Base-by-base conservation (phyloP, 148 eudicot genomes). In the Dysphania ambrosioides region DNA sequence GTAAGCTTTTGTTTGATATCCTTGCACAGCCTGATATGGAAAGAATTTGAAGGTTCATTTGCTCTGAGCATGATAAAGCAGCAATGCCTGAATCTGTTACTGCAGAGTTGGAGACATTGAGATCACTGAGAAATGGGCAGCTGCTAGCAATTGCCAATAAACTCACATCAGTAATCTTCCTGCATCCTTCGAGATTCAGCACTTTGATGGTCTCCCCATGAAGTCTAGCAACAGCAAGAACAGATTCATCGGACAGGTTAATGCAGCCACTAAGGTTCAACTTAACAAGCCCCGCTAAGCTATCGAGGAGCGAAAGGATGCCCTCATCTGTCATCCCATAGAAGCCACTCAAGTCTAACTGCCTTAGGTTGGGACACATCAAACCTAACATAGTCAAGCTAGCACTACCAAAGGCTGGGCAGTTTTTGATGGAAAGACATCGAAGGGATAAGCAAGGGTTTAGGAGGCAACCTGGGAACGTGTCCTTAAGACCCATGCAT, bases 401-500 rank as follows among this genome's bases (percentile, higher is more conserved):
- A 41, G 78, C 49, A 69, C 83, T 84, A 29, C 97, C 92, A 70
- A 95, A 84, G 34, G 87, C 86, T 0, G 91, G 87, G 71, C 96
- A 95, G 77, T 76, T 79, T 65, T 75, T 70, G 66, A 95, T 81
- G 19, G 91, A 86, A 79, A 95, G 86, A 30, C 85, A 84, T 21
- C 81, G 79, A 69, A 95, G 93, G 63, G 97, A 85, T 67, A 78
- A 80, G 59, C 93, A 86, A 13, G 82, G 83, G 72, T 81, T 71
- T 15, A 78, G 63, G 49, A 69, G 23, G 36, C 71, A 44, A 13
- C 51, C 76, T 78, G 79, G 83, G 18, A 77, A 27, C 44, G 84
- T 72, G 75, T 92, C 94, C 82, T 76, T 87, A 36, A 92, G 80
- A 51, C 94, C 92, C 87, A 87, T 68, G 86, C 99, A 95, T 62